Base-by-base conservation (phyloP, 768 basidiomycete species). In the Neoboletus subvelutipes region DNA sequence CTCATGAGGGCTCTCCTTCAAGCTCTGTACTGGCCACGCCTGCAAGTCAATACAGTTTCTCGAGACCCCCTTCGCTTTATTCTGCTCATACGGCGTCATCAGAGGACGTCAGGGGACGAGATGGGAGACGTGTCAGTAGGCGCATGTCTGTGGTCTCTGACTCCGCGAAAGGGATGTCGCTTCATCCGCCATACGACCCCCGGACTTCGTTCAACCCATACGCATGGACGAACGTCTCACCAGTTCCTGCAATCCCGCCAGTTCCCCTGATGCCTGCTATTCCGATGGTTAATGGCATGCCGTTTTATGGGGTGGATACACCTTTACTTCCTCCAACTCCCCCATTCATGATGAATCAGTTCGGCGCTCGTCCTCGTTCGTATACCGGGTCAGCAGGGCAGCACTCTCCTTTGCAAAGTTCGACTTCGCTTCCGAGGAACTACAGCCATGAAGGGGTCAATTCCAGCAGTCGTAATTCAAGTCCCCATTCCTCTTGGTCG, bases 321-420 rank as follows among this genome's bases (percentile, higher is more conserved):
- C 86, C 88, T 8, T 74, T 90, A 11, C 77, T 90, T 31, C 88
- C 88, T 11, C 88, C 88, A 6, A 78, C 83, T 1, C 81, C 88
- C 24, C 87, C 88, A 13, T 90, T 90, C 71, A 88, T 89, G 85
- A 79, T 87, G 74, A 82, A 83, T 53, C 79, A 83, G 55, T 83
- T 68, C 31, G 73, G 76, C 17, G 48, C 78, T 55, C 77, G 82
- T 31, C 76, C 79, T 24, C 72, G 69, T 22, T 67, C 70, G 48
- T 61, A 60, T 37, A 63, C 57, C 18, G 72, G 69, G 13, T 72
- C 66, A n/a, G 62, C 67, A 31, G 72, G 71, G 41, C 70, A 72
- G 12, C 68, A 69, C 0, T 66, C 74, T 18, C 62, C 63, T 39
- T 56, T 59, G 46, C 72, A 62, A 24, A 63, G 58, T 37, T 61